These are phyloP conservation scores for Parascedosporium putredinis DNA, from an alignment of 2,329 filamentous ascomycete species.

Conservation along the genomic window DNA sequence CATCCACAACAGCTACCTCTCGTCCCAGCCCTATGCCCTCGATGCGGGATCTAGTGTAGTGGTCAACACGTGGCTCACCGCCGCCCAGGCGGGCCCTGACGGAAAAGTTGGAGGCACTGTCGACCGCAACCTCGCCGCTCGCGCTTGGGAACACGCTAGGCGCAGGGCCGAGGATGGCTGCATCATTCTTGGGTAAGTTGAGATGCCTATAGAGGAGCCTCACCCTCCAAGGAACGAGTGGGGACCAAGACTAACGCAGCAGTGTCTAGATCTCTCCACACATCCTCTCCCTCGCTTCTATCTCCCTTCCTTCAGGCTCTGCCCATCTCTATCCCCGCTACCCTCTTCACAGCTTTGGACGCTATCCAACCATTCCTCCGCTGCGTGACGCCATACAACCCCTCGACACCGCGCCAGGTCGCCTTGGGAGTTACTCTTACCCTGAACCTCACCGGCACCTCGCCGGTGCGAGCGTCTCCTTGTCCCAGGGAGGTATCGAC, in stretches of 20 bases:
- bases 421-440: constrained; percentile 74
- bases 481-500: constrained; percentile 84
- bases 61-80: constrained; percentile 91
- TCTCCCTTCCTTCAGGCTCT: constrained; percentile 71
- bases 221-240: too few relatives aligned
- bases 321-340: constrained; percentile 66
- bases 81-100: constrained; percentile 57
- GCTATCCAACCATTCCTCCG: constrained; percentile 78
- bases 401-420: constrained; percentile 70
- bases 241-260: too few relatives aligned
- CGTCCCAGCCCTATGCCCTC: constrained; percentile 71
- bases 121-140: constrained; percentile 64
- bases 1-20: constrained; percentile 79
- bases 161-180: constrained; percentile 92
- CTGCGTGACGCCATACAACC: constrained; percentile 80
- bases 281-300: constrained; percentile 76
- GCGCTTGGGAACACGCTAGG: constrained; percentile 93
- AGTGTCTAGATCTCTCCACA: constrained; percentile 64
- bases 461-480: constrained; percentile 60
- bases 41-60: constrained; percentile 86
- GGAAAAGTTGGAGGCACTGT: constrained; percentile 66
- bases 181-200: constrained; percentile 70
- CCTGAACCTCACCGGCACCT: constrained; percentile 73
- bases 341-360: constrained; percentile 67
- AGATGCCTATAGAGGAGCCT: too few relatives aligned